Base-by-base conservation (phyloP, 306 rosid genomes). In the Boehmeria nivea region DNA sequence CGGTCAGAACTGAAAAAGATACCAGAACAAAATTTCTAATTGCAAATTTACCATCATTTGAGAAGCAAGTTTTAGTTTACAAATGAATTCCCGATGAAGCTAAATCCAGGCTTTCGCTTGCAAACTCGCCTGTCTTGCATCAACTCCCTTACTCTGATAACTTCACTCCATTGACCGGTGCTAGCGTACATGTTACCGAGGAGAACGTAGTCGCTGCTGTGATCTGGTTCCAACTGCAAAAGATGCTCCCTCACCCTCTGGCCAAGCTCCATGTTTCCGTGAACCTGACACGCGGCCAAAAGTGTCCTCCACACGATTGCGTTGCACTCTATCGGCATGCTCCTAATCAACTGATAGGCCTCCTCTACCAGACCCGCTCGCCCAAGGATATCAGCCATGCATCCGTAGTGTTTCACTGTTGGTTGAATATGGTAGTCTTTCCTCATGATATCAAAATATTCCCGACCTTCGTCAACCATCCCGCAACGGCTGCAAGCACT, bases 401-500 rank as follows among this genome's bases (percentile, higher is more conserved):
- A 89, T 24, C 95, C 94, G 13, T 89, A 86, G 74, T 85, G 95
- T 72, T 86, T 89, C 51, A 75, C 55, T 3, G 83, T 72, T 14
- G 95, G 95, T 69, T 77, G 60, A 28, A 83, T 75, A 44, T 51
- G 33, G 50, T 70, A 83, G 9, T 68, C 69, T 71, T 57, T 54
- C 38, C 15, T 64, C 95, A 86, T 81, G 2, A 66, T 47, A 58
- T 79, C 65, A 46, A 83, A 75, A 61, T 56, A 75, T 34, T 28
- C 48, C 52, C 78, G 79, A 31, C 95, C 85, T 65, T 86, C 87
- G 2, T 71, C 76, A 34, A 83, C 75, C 81, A 74, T 66, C 24
- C 93, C 89, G 39, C 76, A 87, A 49, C 75, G 83, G 61, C 86
- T 89, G 67, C 95, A 89, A 61, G 95, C 89, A 71, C 68, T 59